Base-by-base conservation (phyloP, 352 stramenopile species). In the Pythium pyrilobum region DNA sequence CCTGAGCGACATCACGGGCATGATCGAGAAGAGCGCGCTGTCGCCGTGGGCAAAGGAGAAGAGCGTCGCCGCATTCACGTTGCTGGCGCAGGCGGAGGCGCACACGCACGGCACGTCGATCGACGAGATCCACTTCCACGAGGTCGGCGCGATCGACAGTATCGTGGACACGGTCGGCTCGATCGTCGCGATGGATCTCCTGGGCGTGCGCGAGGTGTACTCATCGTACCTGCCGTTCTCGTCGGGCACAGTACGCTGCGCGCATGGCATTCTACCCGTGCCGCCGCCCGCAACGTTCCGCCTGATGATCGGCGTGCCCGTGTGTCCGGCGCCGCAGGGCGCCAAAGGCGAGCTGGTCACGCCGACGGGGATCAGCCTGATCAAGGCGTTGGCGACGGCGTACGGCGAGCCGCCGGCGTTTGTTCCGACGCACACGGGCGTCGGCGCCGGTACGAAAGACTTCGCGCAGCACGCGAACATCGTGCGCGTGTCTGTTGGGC, bases 161-260 rank as follows among this genome's bases (percentile, higher is more conserved):
- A 98, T 98, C 67, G 77, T 98, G 23, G 96, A 99, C 71, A 98
- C 95, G 7, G 89, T 98, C 38, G 96, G 96, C 1, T 96, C 88
- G 1, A 77, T 98, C 28, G 60, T 98, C 10, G 95, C 93, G 1
- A 67, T 99, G 23, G 81, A 98, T 65, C 49, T 97, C 54, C 74
- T 98, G 6, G 85, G 81, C 25, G 89, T 98, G 3, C 78, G 92
- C 36, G 65, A 96, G 33, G 87, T 97, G 27, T 87, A 89, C 59
- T 83, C 67, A 46, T 89, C 85, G 11, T 73, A 82, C 18, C 52
- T 96, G 23, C 87, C 89, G 6, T 96, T 95, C 37, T 96, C 92
- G 21, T 94, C 97, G 40, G 94, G 95, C 8, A 97, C 85, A 0
- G 94, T 98, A 33, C 90, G 88, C 69, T 98, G 95, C 24, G 87